Evolutionary conservation across 306 rosid genomes (phyloP), one percentile per base, ranked within the genome.

Genomic region (Castanea sativa): DNA sequence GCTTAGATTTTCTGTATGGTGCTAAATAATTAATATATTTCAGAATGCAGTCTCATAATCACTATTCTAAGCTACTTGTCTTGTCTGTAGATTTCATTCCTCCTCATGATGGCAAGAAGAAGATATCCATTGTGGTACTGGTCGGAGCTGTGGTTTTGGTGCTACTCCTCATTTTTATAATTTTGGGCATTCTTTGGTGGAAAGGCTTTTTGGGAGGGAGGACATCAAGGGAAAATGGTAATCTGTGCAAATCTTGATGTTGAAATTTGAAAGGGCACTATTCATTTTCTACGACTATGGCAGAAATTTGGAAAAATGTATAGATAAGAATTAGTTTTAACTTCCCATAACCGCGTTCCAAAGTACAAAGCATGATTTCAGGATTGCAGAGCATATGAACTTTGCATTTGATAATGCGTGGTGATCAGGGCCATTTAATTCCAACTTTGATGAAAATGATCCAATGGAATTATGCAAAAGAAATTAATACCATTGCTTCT

Each of bases 201-300:
- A 73, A 64, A 68, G 18, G 76, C 72, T 73, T 4, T 13, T 55
- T 15, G 0, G 33, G 65, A 43, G 21, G 57, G 41, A 58, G 57
- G 15, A 38, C 19, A 15, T 82, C 78, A 19, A 71, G 79, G 25
- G 79, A 82, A 73, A 56, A 57, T 73, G 85, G 85, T 73, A 23
- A 2, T 19, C 6, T 11, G 13, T 7, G 13, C 63, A 0, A 5
- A 10, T 69, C 10, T 16, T 32, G 13, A 69, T 11, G 19, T 64
- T 29, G n/a, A 30, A 21, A 33, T 33, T 33, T 1, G 5, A 2
- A 33, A 33, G 41, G 41, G 5, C 6, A 35, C 6, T 35, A 35
- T 3, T 35, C 41, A 1, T 35, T 35, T 35, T 35, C 7, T 35
- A 2, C 41, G 1, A 35, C 41, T 35, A 35, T 35, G 41, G 41